Base-by-base conservation (phyloP, 805 yeast genomes). In the Candida sphagnicola region DNA sequence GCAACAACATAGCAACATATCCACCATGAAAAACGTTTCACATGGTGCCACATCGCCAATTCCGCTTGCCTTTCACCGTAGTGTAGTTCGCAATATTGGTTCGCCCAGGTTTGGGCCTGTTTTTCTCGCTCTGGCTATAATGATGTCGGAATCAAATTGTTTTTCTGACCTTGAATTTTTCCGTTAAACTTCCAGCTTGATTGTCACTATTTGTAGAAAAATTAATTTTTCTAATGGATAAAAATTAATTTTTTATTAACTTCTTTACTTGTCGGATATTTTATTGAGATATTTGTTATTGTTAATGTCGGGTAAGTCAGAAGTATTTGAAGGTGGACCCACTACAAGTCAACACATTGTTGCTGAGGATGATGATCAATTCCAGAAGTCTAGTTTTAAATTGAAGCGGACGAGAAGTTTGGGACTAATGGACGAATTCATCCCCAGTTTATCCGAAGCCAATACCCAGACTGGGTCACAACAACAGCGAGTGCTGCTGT, bases 371-470 rank as follows among this genome's bases (percentile, higher is more conserved):
- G 86, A 80, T 42, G 78, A 75, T 35, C 84, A 83, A 50, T 86
- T 87, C 53, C 72, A 78, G 38, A 76, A 73, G 41, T 75, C 86
- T 4, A 75, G 91, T 3, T 87, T 83, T 57, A 80, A 79, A 50
- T 65, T 87, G 51, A 87, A 86, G 51, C 66, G 95, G 54, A 87
- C 95, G 24, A 73, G 93, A 51, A 83, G 93, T 5, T 68, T 87
- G 72, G 95, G 96, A 1, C 59, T 85, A 11, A 65, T 87, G 48
- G 95, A 84, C 52, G 86, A 81, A 45, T 82, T 74, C 52, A 75
- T 78, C 28, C 78, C 28, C 1, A 47, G 40, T 14, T 36, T 52
- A 34, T 44, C 50, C 13, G 50, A 48, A 33, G 24, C 24, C 6
- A 21, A 21, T 21, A 10, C 24, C 24, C 24, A 21, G 10, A 6